Evolutionary conservation across 805 yeast species (phyloP).

Genomic region (Wickerhamiella brachini): DNA sequence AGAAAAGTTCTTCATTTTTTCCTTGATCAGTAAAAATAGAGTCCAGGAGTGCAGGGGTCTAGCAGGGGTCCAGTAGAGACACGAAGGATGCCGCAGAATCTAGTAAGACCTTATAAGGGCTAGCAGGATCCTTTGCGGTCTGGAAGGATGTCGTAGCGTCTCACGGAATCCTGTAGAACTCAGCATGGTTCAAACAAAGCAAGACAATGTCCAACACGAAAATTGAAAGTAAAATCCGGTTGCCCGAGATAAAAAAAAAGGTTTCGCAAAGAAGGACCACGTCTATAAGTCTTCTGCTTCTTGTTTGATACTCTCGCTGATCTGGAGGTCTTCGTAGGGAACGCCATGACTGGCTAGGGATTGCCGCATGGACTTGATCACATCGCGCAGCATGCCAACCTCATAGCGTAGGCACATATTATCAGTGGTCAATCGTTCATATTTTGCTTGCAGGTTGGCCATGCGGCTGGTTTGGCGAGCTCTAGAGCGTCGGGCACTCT

Average conservation of each 20-base stretch:
- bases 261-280: background rate
- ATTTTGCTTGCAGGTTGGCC: background rate
- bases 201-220: too few species aligned
- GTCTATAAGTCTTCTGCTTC: background rate
- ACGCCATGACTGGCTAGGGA: background rate
- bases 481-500: background rate
- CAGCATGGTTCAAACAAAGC: too few species aligned
- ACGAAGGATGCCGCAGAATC: too few species aligned
- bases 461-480: background rate
- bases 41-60: too few species aligned
- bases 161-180: too few species aligned
- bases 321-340: background rate
- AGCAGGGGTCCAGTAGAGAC: too few species aligned
- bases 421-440: background rate
- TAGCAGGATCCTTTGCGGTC: too few species aligned
- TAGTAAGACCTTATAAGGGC: too few species aligned
- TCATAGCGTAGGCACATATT: slow-evolving; percentile 2
- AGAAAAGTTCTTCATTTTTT: background rate
- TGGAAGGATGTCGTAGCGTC: too few species aligned
- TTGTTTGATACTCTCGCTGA: background rate
- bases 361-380: background rate
- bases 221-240: too few species aligned
- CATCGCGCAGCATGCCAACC: background rate
- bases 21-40: background rate
- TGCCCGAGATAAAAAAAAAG: too few species aligned